Conservation (phyloP, 768 basidiomycete genomes). For the Trametes cingulata region DNA sequence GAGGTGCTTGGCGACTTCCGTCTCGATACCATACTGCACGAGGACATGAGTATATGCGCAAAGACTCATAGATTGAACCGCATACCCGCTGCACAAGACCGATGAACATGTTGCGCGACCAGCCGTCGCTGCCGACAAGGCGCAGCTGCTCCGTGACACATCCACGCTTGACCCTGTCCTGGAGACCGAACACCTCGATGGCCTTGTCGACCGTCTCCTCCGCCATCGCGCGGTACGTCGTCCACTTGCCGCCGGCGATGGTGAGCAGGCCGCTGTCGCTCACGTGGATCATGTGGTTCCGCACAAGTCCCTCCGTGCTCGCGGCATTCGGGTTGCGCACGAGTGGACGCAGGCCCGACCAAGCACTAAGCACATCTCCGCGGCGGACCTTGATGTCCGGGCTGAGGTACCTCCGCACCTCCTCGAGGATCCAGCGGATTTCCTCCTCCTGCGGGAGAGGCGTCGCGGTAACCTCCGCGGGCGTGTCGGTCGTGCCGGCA, state of each 20-base stretch:
- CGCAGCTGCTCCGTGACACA: conserved; percentile 82
- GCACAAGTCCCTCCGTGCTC: conserved; percentile 83
- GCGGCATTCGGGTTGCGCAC: conserved; percentile 77
- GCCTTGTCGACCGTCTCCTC: conserved; percentile 92
- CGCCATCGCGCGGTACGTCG: conserved; percentile 95
- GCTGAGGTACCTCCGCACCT: conserved; percentile 84
- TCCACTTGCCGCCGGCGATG: conserved; percentile 98
- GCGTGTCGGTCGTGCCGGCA: conserved; percentile 93
- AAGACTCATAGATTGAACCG: conserved; percentile 10
- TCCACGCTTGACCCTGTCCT: conserved; percentile 50
- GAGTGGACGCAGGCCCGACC: conserved; percentile 90
- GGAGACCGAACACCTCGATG: conserved; percentile 72
- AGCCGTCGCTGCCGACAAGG: conserved; percentile 90
- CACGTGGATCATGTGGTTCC: conserved; percentile 92
- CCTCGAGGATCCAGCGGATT: conserved; percentile 95
- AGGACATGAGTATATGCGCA: not conserved
- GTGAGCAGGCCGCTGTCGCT: conserved; percentile 82
- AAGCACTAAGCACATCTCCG: conserved; percentile 93
- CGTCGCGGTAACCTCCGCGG: conserved; percentile 67
- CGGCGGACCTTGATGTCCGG: conserved; percentile 93
- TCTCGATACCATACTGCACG: conserved; percentile 81
- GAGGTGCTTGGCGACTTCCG: conserved; percentile 91
- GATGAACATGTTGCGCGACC: conserved; percentile 97
- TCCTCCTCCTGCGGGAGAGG: conserved; percentile 90
- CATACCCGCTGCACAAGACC: conserved; percentile 86